Base-by-base conservation (phyloP, 2,329 filamentous ascomycete genomes). In the Alternaria triticina region DNA sequence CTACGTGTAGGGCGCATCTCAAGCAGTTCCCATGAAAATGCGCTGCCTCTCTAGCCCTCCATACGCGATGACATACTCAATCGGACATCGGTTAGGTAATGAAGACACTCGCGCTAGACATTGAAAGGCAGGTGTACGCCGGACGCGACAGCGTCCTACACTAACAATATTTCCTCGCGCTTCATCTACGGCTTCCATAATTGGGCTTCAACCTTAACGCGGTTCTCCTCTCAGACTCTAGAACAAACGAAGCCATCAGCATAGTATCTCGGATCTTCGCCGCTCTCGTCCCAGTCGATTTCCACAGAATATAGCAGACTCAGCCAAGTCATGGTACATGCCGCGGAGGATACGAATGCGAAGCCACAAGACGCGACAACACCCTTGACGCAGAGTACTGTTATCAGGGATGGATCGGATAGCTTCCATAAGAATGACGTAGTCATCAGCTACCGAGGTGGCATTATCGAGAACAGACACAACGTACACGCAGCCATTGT, bases 81-180 rank as follows among this genome's bases (percentile, higher is more conserved):
- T 25, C 12, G 30, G 36, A 33, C 30, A 5, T 7, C 7, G 12
- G 22, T 52, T 52, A 52, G 49, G 49, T 52, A 40, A 52, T 52
- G 4, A 17, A 23, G 30, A 11, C 5, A 9, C n/a, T 36, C 20
- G 20, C 49, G 28, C 49, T 52, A 52, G 49, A 52, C 30, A n/a
- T 52, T 40, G 49, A 52, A 52, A 52, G 49, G 49, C 28, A 52
- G 49, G 49, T 40, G 49, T 52, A 40, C 13, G 20, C 20, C 30
- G 28, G 30, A 52, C 30, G 45, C 22, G 44, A 36, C 28, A 22
- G n/a, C 28, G 20, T 55, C 3, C 15, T 45, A 20, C 54, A 30
- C 23, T 30, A 56, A 33, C 25, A 10, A 25, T 30, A 40, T 25
- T 52, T 23, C 49, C 4, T 52, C 49, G 20, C 13, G 15, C 49